These are phyloP conservation scores for Sporothrix inflata DNA, from an alignment of 2,329 filamentous ascomycete species.

Conservation along the genomic window DNA sequence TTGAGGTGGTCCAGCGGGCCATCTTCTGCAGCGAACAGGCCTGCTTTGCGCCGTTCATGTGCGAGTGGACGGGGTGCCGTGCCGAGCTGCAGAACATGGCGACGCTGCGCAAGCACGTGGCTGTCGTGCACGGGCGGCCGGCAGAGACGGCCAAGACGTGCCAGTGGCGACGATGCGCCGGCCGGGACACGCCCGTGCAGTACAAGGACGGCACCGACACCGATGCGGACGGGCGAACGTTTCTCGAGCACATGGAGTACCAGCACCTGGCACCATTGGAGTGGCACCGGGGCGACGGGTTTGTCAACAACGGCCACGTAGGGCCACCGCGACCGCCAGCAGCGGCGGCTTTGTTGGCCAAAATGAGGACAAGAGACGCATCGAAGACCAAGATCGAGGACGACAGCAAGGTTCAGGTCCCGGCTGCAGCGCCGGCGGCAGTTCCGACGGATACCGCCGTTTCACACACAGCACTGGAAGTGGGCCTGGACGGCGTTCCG, in stretches of 20 bases:
- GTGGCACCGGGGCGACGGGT: conserved; percentile 65
- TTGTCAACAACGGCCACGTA: conserved; percentile 45
- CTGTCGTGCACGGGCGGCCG: conserved; percentile 50
- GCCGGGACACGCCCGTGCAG: conserved; percentile 30
- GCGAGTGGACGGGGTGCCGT: conserved; percentile 62
- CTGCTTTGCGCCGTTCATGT: conserved; percentile 56
- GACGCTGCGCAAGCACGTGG: conserved; percentile 59
- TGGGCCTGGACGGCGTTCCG: conserved; percentile 15
- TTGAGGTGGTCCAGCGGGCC: conserved; percentile 39
- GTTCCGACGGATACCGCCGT: background rate
- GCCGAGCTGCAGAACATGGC: conserved; percentile 66
- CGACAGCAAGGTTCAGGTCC: background rate
- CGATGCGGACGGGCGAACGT: conserved; percentile 37
- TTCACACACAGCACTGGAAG: background rate
- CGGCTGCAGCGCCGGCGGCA: background rate
- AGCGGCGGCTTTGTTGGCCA: conserved; percentile 33
- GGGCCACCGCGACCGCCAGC: conserved; percentile 17
- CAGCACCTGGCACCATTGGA: conserved; percentile 56
- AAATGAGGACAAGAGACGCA: background rate
- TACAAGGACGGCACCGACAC: conserved; percentile 7
- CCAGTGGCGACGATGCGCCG: conserved; percentile 49
- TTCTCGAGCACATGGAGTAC: conserved; percentile 57
- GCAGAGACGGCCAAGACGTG: conserved; percentile 36
- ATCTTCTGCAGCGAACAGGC: conserved; percentile 49
- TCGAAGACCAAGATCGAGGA: conserved; percentile 19